Evolutionary conservation across 164 flowering plant species (phyloP).

Genomic region (Magnolia sinica): DNA sequence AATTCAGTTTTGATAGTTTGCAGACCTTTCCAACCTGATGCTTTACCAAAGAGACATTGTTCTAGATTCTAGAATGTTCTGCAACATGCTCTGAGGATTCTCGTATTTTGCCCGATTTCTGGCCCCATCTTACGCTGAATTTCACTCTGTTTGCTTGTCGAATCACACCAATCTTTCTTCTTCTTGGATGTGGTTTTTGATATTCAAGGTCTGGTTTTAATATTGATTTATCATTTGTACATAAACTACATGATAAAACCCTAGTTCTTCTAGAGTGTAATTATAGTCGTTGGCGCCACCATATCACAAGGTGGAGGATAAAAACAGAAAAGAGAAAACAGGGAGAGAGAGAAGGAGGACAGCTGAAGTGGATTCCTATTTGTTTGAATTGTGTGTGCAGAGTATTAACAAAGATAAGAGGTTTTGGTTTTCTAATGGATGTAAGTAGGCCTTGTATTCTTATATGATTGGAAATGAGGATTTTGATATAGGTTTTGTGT

Average conservation of each 20-base stretch:
- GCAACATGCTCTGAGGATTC: background rate
- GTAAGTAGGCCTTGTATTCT: constrained; percentile 31
- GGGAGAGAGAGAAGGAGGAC: constrained; percentile 25
- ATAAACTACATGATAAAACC: constrained; percentile 32
- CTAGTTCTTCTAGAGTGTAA: constrained; percentile 43
- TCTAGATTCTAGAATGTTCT: constrained; percentile 4
- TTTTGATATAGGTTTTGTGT: constrained; percentile 41
- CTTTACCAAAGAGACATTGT: constrained; percentile 37
- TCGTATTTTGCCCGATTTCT: background rate
- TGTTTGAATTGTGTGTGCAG: constrained; percentile 43
- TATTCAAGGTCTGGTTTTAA: constrained; percentile 31
- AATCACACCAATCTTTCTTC: constrained; percentile 22
- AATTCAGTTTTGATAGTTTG: constrained; percentile 18
- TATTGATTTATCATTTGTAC: constrained; percentile 45
- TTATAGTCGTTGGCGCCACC: constrained; percentile 38
- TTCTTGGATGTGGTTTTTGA: constrained; percentile 33
- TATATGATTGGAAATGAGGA: constrained; percentile 28
- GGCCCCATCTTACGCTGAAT: constrained; percentile 8
- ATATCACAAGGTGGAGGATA: constrained; percentile 14
- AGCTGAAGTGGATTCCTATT: constrained; percentile 36
- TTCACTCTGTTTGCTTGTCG: constrained; percentile 27
- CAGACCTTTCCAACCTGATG: constrained; percentile 31
- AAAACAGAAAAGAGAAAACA: background rate
- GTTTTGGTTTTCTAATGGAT: constrained; percentile 10
- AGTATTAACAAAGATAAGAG: constrained; percentile 36